phyloP scores from a whole-genome alignment of 331 rosid species.

The Ulmus americana region DNA sequence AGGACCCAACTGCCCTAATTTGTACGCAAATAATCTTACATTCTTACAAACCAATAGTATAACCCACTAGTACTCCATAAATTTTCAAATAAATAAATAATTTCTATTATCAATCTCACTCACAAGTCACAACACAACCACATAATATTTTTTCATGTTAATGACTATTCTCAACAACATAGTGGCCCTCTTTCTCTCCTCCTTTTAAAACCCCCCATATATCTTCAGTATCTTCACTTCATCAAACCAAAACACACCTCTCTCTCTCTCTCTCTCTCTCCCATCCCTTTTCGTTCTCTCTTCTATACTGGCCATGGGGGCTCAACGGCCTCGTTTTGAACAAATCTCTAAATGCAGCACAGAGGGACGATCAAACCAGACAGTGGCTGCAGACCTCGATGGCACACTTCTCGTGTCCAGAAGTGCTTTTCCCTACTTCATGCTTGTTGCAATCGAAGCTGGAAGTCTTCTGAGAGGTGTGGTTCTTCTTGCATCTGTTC shows the following conservation, averaged over 20 bases:
- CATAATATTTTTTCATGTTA: conserved; percentile 5
- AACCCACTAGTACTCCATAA: too few species aligned
- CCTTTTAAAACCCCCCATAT: conserved; percentile 36
- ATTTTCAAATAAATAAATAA: too few species aligned
- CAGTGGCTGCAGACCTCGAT: conserved; percentile 73
- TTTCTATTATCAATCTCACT: background rate
- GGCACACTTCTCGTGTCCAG: conserved; percentile 69
- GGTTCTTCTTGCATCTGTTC: conserved; percentile 46
- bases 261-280: conserved; percentile 1
- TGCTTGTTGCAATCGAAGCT: conserved; percentile 87
- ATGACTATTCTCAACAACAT: conserved; percentile 21
- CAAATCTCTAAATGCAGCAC: conserved; percentile 60
- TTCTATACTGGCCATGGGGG: conserved; percentile 36
- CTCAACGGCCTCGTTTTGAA: conserved; percentile 37
- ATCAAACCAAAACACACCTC: conserved; percentile 3
- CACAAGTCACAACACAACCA: too few species aligned
- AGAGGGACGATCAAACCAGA: conserved; percentile 50
- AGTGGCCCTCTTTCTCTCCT: conserved; percentile 22
- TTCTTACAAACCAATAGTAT: too few species aligned
- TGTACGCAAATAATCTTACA: conserved; percentile 5
- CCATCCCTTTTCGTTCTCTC: background rate
- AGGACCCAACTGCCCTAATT: conserved; percentile 30
- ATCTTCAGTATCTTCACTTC: conserved; percentile 24
- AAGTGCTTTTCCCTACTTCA: conserved; percentile 77
- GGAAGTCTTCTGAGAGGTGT: conserved; percentile 68